These are phyloP conservation scores for Zasmidium cellare DNA, from an alignment of 2,329 filamentous ascomycete genomes.

Conservation along the genomic window DNA sequence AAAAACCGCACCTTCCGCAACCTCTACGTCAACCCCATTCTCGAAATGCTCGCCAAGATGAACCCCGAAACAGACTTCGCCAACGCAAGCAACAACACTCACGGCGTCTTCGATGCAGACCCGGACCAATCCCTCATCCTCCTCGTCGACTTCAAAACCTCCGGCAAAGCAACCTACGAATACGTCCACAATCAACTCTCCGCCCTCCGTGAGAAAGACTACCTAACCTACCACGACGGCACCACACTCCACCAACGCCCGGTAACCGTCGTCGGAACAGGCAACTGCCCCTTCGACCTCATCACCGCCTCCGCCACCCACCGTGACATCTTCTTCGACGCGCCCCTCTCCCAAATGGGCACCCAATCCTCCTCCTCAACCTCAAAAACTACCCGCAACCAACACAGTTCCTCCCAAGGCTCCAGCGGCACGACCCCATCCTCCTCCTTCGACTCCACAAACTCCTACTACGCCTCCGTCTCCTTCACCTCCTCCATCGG, in stretches of 20 bases:
- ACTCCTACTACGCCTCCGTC: conserved; percentile 67
- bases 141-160: conserved; percentile 69
- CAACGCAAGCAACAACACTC: conserved; percentile 39
- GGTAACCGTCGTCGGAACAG: conserved; percentile 69
- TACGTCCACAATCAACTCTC: conserved; percentile 57
- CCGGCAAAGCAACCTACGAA: conserved; percentile 53
- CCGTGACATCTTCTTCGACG: conserved; percentile 61
- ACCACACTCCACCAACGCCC: conserved; percentile 54
- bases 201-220: conserved; percentile 60
- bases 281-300: conserved; percentile 61
- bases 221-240: conserved; percentile 50
- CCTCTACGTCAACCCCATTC: conserved; percentile 66
- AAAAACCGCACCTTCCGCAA: conserved; percentile 58
- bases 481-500: conserved; percentile 58
- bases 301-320: conserved; percentile 55
- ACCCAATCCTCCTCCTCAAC: background rate
- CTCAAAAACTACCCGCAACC: background rate
- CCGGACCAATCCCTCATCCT: conserved; percentile 53
- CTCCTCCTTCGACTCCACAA: conserved; percentile 52
- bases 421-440: conserved; percentile 34
- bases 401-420: conserved; percentile 43
- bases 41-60: conserved; percentile 57
- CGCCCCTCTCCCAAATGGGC: conserved; percentile 53
- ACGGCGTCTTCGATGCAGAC: conserved; percentile 54
- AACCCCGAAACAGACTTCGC: conserved; percentile 53